Evolutionary conservation across 495 filamentous ascomycete genomes (phyloP).

Genomic region (Thermothielavioides terrestris): DNA sequence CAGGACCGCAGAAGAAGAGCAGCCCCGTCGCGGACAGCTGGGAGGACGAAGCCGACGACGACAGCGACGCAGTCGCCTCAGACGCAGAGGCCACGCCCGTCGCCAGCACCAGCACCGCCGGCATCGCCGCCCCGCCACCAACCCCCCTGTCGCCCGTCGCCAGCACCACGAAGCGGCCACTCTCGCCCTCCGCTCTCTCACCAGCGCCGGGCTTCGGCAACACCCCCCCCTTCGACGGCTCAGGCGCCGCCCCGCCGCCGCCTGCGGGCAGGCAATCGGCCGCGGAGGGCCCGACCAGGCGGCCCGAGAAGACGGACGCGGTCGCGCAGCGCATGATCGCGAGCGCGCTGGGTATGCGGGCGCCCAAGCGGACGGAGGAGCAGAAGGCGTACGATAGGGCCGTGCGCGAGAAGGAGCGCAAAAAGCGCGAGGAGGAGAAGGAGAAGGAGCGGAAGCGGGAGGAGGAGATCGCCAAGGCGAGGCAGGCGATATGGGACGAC

Average conservation of each 20-base stretch:
- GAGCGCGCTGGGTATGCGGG: slow-evolving; percentile 71
- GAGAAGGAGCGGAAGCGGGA: slow-evolving; percentile 53
- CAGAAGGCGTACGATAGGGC: slow-evolving; percentile 79
- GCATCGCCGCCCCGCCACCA: slow-evolving; percentile 45
- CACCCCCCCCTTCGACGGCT: slow-evolving; percentile 7
- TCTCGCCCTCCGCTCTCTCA: slow-evolving; percentile 20
- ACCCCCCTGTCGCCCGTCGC: slow-evolving; percentile 51
- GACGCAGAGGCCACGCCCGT: slow-evolving; percentile 22
- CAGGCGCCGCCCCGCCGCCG: not conserved
- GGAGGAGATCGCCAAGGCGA: slow-evolving; percentile 62
- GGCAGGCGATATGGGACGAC: slow-evolving; percentile 74
- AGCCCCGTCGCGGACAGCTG: slow-evolving; percentile 65
- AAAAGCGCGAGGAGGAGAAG: slow-evolving; percentile 62
- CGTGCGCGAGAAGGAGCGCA: slow-evolving; percentile 76
- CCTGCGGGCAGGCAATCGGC: not conserved
- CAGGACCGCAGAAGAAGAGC: slow-evolving; percentile 30
- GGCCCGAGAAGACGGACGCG: slow-evolving; percentile 89
- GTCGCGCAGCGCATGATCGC: slow-evolving; percentile 88
- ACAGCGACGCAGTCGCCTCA: slow-evolving; percentile 34
- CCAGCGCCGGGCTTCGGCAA: slow-evolving; percentile 10
- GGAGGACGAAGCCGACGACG: slow-evolving; percentile 62
- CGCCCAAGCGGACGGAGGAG: slow-evolving; percentile 77
- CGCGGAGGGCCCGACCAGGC: too few species aligned
- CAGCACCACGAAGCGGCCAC: slow-evolving; percentile 22
- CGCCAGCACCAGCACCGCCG: slow-evolving; percentile 12